Evolutionary conservation across 2,329 filamentous ascomycete genomes (phyloP).

Genomic region (Ustulina deusta): DNA sequence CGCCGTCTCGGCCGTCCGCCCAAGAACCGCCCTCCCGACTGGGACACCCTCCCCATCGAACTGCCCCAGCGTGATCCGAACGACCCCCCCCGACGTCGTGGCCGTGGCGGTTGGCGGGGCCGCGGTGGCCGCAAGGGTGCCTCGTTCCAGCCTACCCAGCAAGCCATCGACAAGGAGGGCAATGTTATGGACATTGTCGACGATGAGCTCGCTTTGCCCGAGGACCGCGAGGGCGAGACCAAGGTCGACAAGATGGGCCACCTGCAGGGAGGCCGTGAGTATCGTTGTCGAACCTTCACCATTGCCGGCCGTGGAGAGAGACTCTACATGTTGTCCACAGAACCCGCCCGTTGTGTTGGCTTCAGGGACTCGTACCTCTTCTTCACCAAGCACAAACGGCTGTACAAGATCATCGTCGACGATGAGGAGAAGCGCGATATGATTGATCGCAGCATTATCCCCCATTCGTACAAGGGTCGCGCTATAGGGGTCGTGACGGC

Average conservation of each 20-base stretch:
- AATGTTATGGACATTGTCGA: conserved; percentile 90
- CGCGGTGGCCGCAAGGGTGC: conserved; percentile 75
- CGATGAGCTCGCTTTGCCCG: conserved; percentile 90
- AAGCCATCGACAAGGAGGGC: conserved; percentile 92
- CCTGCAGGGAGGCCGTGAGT: conserved; percentile 86
- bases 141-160: conserved; percentile 80
- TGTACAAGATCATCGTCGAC: conserved; percentile 98
- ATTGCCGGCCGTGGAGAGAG: conserved; percentile 84
- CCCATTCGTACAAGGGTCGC: conserved; percentile 97
- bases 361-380: conserved; percentile 99
- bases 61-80: conserved; percentile 66
- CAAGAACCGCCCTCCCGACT: conserved; percentile 85
- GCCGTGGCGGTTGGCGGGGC: conserved; percentile 77
- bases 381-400: conserved; percentile 96
- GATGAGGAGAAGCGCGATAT: conserved; percentile 97
- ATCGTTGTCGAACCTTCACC: conserved; percentile 94
- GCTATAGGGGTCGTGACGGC: conserved; percentile 97
- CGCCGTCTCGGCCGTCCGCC: conserved; percentile 87
- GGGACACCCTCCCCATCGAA: conserved; percentile 72
- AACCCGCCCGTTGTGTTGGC: conserved; percentile 94
- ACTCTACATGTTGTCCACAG: conserved; percentile 98
- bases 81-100: conserved; percentile 70
- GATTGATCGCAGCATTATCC: conserved; percentile 94
- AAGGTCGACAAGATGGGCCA: conserved; percentile 94
- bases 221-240: conserved; percentile 87